Percentiles rank a stretch among this genome's conserved stretches.
Evolutionary conservation across 106 monocot species (phyloP).

Genomic region (Dioscorea zingiberensis): DNA sequence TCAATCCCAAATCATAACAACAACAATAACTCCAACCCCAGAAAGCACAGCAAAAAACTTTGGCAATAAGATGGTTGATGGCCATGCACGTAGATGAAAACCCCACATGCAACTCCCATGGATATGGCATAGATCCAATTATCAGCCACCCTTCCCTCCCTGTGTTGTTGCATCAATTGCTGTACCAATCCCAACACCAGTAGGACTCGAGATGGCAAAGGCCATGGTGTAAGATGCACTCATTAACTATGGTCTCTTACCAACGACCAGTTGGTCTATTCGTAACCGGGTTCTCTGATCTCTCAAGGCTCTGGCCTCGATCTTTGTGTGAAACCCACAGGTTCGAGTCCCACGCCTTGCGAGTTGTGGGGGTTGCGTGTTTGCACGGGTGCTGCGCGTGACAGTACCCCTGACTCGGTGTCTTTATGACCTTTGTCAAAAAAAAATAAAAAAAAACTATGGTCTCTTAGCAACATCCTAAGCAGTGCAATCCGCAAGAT

Average conservation of each 20-base stretch:
- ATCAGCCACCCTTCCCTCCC: conserved; percentile 33
- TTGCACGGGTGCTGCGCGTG: no score
- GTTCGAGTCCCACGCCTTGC: no score
- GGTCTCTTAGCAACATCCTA: conserved; percentile 49
- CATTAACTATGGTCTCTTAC: conserved; percentile 34
- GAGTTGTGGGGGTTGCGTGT: no score
- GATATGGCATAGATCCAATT: conserved; percentile 69
- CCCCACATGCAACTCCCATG: conserved; percentile 61
- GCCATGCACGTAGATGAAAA: conserved; percentile 70
- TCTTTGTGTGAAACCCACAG: no score
- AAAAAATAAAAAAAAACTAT: no score
- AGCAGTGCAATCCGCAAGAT: conserved; percentile 64
- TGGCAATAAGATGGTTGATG: conserved; percentile 59
- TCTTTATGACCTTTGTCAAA: no score
- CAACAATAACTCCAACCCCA: conserved; percentile 48
- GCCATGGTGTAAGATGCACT: conserved; percentile 42
- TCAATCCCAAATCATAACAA: conserved; percentile 73
- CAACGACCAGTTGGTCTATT: no score
- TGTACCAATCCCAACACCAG: conserved; percentile 66
- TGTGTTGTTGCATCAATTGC: conserved; percentile 52
- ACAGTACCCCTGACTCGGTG: no score
- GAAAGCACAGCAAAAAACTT: conserved; percentile 46
- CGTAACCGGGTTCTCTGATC: no score
- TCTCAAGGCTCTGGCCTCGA: no score
- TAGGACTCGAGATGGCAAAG: conserved; percentile 62